Base-by-base conservation (phyloP, 148 eudicot species). In the Salicornia ramosissima region DNA sequence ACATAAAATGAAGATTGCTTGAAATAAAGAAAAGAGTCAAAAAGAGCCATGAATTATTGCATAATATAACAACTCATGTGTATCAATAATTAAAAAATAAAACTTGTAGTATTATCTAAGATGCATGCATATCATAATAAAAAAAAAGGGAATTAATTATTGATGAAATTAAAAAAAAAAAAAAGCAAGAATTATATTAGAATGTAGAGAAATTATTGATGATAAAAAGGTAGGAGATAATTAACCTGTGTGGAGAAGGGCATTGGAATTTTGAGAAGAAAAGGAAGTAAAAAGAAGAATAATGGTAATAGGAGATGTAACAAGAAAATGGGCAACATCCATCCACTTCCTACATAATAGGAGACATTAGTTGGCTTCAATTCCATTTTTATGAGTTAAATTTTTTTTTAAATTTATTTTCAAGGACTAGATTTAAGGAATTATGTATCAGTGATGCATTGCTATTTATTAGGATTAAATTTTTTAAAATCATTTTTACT, bases 291-390 rank as follows among this genome's bases (percentile, higher is more conserved):
- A 77, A 64, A 47, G 75, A 55, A 65, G 24, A 63, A 36, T 76
- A 78, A 81, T 79, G 75, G 65, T 62, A 74, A 80, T 71, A 67
- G 28, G 39, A 82, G 50, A 67, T 49, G 63, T 47, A 58, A 57
- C 71, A 65, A 74, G 45, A 67, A 75, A 71, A 67, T 46, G 47
- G 46, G n/a, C 29, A 79, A 69, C 21, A 22, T 49, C 83, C 83
- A 74, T 74, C 30, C 76, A 80, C 28, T 75, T 83, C 87, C 95
- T 80, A 79, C 52, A 66, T 75, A 52, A 70, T 78, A 73, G 73
- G 76, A 63, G 56, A 26, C 54, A 62, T 67, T 75, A n/a, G 67
- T 51, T 78, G 77, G 71, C 79, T 63, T 73, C n/a, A 36, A 4
- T 55, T n/a, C n/a, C n/a, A 53, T 65, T 10, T 61, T 53, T 36